Conservation (phyloP, 345 rosid species). For the Combretum micranthum region DNA sequence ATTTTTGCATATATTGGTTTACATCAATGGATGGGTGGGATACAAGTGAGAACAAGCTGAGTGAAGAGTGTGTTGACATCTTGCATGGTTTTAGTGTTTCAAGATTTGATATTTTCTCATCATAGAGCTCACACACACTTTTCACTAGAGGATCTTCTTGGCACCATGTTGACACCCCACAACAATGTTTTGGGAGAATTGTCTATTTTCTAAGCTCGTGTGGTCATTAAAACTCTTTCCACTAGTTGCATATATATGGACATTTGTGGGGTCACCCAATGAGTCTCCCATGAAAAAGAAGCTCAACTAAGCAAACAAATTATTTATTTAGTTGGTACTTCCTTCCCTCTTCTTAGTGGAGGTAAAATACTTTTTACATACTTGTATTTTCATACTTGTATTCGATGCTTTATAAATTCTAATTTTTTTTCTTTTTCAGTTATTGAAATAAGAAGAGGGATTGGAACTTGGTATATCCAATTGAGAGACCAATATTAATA, state of each 20-base stretch:
- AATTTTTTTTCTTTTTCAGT: too few relatives aligned
- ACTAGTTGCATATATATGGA: neutral
- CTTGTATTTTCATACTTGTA: too few relatives aligned
- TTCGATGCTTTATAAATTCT: too few relatives aligned
- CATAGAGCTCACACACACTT: slow-evolving; percentile 46
- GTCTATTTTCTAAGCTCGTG: neutral
- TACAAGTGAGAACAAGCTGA: slow-evolving; percentile 71
- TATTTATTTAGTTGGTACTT: too few relatives aligned
- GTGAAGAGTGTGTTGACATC: slow-evolving; percentile 83
- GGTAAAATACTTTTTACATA: too few relatives aligned
- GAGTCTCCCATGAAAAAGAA: too few relatives aligned
- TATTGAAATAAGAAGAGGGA: too few relatives aligned
- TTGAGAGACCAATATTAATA: too few relatives aligned
- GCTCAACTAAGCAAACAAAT: too few relatives aligned
- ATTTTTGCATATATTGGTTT: slow-evolving; percentile 42
- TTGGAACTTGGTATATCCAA: too few relatives aligned
- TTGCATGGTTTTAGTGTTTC: slow-evolving; percentile 59
- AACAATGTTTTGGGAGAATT: neutral
- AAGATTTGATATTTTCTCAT: slow-evolving; percentile 60
- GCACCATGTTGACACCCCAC: slow-evolving; percentile 81
- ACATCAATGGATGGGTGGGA: slow-evolving; percentile 75
- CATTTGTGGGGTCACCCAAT: too few relatives aligned
- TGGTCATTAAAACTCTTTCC: neutral
- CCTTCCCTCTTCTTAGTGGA: too few relatives aligned
- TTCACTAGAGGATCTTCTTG: slow-evolving; percentile 47